These are phyloP conservation scores for Ustilago shanxiensis DNA, from an alignment of 1,284 basidiomycete genomes.

Conservation along the genomic window DNA sequence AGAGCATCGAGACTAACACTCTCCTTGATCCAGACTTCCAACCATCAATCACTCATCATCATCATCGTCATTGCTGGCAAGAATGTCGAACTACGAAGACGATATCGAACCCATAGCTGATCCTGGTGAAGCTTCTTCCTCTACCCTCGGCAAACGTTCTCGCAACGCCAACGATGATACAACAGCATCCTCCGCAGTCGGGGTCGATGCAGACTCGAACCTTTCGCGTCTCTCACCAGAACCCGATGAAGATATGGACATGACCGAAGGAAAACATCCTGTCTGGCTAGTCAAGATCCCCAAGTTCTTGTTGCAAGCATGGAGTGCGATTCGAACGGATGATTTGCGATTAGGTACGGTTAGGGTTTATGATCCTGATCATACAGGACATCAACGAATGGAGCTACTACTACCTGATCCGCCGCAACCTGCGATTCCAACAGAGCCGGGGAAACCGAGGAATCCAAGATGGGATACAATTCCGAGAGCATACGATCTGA, in stretches of 20 bases:
- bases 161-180: slow-evolving; percentile 11
- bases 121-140: slow-evolving; percentile 25
- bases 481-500: slow-evolving; percentile 63
- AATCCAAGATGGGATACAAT: slow-evolving; percentile 47
- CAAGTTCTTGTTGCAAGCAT: slow-evolving; percentile 73
- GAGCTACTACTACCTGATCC: slow-evolving; percentile 63
- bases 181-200: neutral
- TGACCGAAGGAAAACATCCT: slow-evolving; percentile 52
- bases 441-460: slow-evolving; percentile 22
- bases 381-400: slow-evolving; percentile 64
- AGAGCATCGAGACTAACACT: neutral
- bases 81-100: slow-evolving; percentile 57
- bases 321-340: slow-evolving; percentile 72
- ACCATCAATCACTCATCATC: neutral
- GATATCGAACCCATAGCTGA: slow-evolving; percentile 54
- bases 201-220: neutral
- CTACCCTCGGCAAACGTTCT: slow-evolving; percentile 34
- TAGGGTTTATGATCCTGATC: slow-evolving; percentile 72
- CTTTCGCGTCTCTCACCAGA: slow-evolving; percentile 55
- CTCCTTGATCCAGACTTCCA: neutral
- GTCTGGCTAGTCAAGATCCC: slow-evolving; percentile 72
- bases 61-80: neutral
- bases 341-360: slow-evolving; percentile 73
- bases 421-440: slow-evolving; percentile 54
- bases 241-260: slow-evolving; percentile 67